These are phyloP conservation scores for Steccherinum ochraceum DNA, from an alignment of 768 basidiomycete species.

Conservation along the genomic window DNA sequence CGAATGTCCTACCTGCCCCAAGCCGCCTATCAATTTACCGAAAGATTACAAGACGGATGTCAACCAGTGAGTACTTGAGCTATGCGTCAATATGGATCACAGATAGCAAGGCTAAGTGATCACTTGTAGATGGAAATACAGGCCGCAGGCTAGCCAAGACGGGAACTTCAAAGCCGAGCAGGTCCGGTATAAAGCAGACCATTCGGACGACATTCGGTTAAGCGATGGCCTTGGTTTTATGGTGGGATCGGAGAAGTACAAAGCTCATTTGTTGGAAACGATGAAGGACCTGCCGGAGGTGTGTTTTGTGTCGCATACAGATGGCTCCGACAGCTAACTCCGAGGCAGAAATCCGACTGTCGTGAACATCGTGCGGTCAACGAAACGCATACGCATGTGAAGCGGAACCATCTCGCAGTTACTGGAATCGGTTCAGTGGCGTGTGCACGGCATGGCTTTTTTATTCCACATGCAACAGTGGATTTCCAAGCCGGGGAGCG, in stretches of 20 bases:
- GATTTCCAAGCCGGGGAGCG: constrained; percentile 27
- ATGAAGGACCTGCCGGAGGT: no score
- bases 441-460: constrained; percentile 27
- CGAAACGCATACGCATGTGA: constrained; percentile 7
- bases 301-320: no score
- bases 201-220: constrained; percentile 20
- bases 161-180: neutral
- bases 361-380: neutral
- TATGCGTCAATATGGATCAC: no score
- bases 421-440: constrained; percentile 26
- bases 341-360: no score
- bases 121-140: neutral
- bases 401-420: constrained; percentile 13
- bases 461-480: constrained; percentile 22
- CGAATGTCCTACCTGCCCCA: constrained; percentile 3
- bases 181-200: constrained; percentile 15
- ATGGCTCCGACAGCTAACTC: no score
- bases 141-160: neutral
- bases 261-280: constrained; percentile 14
- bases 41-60: neutral
- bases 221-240: constrained; percentile 23
- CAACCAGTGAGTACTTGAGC: no score
- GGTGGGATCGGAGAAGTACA: constrained; percentile 14
- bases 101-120: no score
- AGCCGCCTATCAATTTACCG: constrained; percentile 5